Percentiles rank a stretch among this genome's conserved stretches.
phyloP scores from a whole-genome alignment of 2,329 filamentous ascomycete species.

The Plenodomus tracheiphilus region DNA sequence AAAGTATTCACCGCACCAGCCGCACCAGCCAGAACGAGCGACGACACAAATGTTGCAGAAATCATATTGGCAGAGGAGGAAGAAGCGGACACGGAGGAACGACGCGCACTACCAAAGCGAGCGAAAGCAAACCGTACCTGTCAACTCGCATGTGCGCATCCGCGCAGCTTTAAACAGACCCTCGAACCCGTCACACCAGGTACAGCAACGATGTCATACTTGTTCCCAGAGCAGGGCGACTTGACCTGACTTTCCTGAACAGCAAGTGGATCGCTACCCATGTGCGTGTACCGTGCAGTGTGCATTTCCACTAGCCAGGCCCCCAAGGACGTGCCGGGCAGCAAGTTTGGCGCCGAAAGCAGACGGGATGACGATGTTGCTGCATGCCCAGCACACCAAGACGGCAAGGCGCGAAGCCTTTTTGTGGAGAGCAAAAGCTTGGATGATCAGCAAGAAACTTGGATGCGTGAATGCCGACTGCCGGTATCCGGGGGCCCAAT shows the following conservation, averaged over 20 bases:
- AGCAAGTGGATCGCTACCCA: background rate
- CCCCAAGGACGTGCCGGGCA: background rate
- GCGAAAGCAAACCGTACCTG: slow-evolving; percentile 13
- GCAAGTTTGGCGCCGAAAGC: slow-evolving; percentile 3
- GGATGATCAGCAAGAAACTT: background rate
- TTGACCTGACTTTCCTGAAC: background rate
- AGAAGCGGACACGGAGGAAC: background rate
- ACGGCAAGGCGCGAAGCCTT: background rate
- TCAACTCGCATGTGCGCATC: background rate
- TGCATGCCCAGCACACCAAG: background rate
- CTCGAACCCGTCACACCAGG: background rate
- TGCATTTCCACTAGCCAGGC: background rate
- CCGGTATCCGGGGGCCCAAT: background rate
- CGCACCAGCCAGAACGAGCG: slow-evolving; percentile 31
- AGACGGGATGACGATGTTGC: slow-evolving; percentile 17
- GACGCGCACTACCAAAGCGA: background rate
- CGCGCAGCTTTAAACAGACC: slow-evolving; percentile 5
- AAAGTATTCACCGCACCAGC: slow-evolving; percentile 46
- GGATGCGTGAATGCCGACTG: background rate
- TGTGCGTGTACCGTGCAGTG: background rate
- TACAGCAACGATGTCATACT: slow-evolving; percentile 10
- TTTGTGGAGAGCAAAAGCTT: background rate
- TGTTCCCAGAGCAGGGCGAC: background rate
- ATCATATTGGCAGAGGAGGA: slow-evolving; percentile 13
- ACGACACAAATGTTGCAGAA: slow-evolving; percentile 19